phyloP scores from a whole-genome alignment of 345 rosid species.

The Ceriops decandra region DNA sequence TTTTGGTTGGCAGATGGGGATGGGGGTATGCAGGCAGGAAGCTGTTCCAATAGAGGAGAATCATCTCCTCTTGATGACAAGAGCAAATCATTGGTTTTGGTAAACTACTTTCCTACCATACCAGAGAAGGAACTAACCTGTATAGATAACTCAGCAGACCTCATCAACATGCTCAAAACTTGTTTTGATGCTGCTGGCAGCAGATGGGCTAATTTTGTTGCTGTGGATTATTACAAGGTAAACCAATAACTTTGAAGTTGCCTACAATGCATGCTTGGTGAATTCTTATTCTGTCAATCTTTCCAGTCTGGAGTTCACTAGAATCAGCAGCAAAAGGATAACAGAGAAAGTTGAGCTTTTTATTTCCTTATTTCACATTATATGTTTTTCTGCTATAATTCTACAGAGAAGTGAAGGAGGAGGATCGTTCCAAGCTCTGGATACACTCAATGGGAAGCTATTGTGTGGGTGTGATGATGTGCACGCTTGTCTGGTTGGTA shows the following conservation, averaged over 20 bases:
- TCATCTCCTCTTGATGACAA: slow-evolving; percentile 42
- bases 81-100: slow-evolving; percentile 51
- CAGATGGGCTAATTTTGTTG: slow-evolving; percentile 65
- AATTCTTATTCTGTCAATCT: too few species aligned
- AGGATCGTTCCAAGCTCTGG: slow-evolving; percentile 61
- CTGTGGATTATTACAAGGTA: slow-evolving; percentile 60
- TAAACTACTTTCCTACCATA: slow-evolving; percentile 19
- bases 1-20: slow-evolving; percentile 45
- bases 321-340: background rate
- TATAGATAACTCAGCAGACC: slow-evolving; percentile 42
- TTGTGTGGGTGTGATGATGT: slow-evolving; percentile 41
- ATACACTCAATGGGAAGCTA: slow-evolving; percentile 50
- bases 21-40: slow-evolving; percentile 55
- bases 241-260: background rate
- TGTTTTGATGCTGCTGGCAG: slow-evolving; percentile 46
- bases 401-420: slow-evolving; percentile 66
- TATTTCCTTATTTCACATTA: slow-evolving; percentile 23
- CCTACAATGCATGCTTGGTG: background rate
- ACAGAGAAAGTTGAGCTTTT: background rate
- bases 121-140: slow-evolving; percentile 38
- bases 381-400: background rate
- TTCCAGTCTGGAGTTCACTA: background rate
- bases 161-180: slow-evolving; percentile 44
- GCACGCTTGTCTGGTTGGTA: slow-evolving; percentile 28
- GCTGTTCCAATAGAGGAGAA: slow-evolving; percentile 51